Base-by-base conservation (phyloP, 129 eudicot genomes). In the Helianthus tuberosus region DNA sequence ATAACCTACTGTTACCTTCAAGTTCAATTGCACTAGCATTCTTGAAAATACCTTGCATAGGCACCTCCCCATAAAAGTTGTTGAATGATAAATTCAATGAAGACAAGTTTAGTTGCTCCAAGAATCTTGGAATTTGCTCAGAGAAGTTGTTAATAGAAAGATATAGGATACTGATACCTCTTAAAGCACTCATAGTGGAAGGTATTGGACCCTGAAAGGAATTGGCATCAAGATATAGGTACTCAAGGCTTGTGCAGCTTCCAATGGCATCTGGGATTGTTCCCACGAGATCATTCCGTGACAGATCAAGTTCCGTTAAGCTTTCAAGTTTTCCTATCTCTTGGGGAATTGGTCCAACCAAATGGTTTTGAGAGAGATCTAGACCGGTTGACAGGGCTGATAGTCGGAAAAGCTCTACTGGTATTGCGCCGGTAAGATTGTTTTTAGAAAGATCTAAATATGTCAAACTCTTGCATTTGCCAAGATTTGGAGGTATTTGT, bases 61-160 rank as follows among this genome's bases (percentile, higher is more conserved):
- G 85, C 15, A 81, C 85, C 59, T 74, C 76, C 53, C 84, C 84
- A 5, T 80, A 59, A 61, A 80, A 32, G 60, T 68, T 36, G 50
- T 80, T 80, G 61, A 59, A 80, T 5, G 84, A 80, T 23, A 80
- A 27, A 74, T 74, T 32, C 52, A 80, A 68, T 6, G 57, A 41
- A 38, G 77, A 68, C 73, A 80, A 43, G 58, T 69, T 50, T 62
- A 75, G 62, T 7, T 54, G 14, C 44, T 20, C 81, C 66, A 81
- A 76, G 74, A 76, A 71, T 44, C 17, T 61, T n/a, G 85, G 85
- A 70, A 75, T 75, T 29, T 75, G 25, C 5, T 77, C 81, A 0
- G 85, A 75, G 17, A 75, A 64, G 64, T 81, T 75, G 74, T 81
- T 81, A 3, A 64, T 58, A 17, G 81, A 81, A 27, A 81, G 78